These are phyloP conservation scores for Backusella morwellensis DNA, from an alignment of 192 early-diverging fungal genomes.

Conservation along the genomic window DNA sequence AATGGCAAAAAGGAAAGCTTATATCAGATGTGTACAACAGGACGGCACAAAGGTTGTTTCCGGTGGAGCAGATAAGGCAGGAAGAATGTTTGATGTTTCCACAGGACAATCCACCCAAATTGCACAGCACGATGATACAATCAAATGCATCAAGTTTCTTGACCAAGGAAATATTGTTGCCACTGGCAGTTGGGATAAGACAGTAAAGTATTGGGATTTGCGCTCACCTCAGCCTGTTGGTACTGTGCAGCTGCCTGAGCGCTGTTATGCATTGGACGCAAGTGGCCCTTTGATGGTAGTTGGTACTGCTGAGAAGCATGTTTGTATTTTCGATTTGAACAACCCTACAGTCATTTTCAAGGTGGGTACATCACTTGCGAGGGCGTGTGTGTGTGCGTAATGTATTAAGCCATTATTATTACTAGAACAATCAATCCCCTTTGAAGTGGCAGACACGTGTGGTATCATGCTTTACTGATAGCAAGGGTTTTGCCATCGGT, in stretches of 20 bases:
- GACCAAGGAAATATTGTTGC: slow-evolving; percentile 72
- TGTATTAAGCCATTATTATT: not conserved
- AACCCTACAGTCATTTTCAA: slow-evolving; percentile 79
- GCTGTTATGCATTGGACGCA: slow-evolving; percentile 90
- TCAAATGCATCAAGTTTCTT: slow-evolving; percentile 76
- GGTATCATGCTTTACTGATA: slow-evolving; percentile 77
- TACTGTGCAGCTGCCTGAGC: slow-evolving; percentile 76
- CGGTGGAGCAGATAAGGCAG: slow-evolving; percentile 89
- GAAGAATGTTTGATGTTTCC: slow-evolving; percentile 77
- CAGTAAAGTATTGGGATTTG: slow-evolving; percentile 95
- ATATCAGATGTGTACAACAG: slow-evolving; percentile 37
- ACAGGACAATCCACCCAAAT: slow-evolving; percentile 83
- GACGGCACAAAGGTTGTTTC: slow-evolving; percentile 90
- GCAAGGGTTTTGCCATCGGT: slow-evolving; percentile 84
- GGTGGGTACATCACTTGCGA: slow-evolving; percentile 25
- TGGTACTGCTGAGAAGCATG: slow-evolving; percentile 88
- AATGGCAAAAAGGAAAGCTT: not conserved
- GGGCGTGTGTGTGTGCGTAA: not conserved
- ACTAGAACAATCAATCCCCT: slow-evolving; percentile 47
- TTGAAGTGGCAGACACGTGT: slow-evolving; percentile 85
- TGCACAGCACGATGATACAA: slow-evolving; percentile 88
- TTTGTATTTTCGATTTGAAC: slow-evolving; percentile 77
- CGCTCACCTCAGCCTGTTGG: slow-evolving; percentile 74
- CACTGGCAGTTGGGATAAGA: slow-evolving; percentile 97
- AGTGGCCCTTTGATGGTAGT: slow-evolving; percentile 79